A percentile compares a stretch with the other conserved stretches of the same genome.
Conservation (phyloP, 2,329 filamentous ascomycete genomes). For the Xylariaceae sp. region DNA sequence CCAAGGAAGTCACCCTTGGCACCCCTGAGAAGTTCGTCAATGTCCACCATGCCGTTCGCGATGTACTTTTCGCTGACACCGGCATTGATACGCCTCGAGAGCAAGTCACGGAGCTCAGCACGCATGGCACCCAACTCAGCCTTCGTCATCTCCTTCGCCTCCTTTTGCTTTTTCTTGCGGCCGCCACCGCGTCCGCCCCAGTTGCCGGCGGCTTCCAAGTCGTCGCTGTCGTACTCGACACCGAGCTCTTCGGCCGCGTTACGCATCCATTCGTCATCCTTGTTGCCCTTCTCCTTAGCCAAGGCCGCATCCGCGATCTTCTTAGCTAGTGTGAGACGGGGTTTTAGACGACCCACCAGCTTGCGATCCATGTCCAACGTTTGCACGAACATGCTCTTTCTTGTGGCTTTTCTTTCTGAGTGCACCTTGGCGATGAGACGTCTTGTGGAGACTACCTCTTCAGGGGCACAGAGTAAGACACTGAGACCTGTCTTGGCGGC, state of each 20-base stretch:
- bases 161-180: constrained; percentile 68
- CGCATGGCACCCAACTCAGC: constrained; percentile 65
- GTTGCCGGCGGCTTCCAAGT: constrained; percentile 62
- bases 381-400: constrained; percentile 63
- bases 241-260: constrained; percentile 86
- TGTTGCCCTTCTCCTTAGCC: constrained; percentile 80
- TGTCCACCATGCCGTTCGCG: constrained; percentile 76
- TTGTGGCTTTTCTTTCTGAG: constrained; percentile 46
- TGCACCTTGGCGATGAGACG: constrained; percentile 87
- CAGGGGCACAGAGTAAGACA: constrained; percentile 82
- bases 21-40: constrained; percentile 64
- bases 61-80: constrained; percentile 86
- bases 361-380: constrained; percentile 80
- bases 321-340: constrained; percentile 76
- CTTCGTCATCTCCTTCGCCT: constrained; percentile 63
- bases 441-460: constrained; percentile 81
- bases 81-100: constrained; percentile 72
- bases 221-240: constrained; percentile 87
- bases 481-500: constrained; percentile 72
- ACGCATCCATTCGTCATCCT: constrained; percentile 79
- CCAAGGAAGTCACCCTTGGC: constrained; percentile 64
- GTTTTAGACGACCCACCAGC: constrained; percentile 69
- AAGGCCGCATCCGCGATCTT: constrained; percentile 75
- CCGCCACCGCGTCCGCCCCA: constrained; percentile 66
- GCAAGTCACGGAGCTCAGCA: constrained; percentile 64